Evolutionary conservation across 805 yeast species (phyloP).

Genomic region (Nakazawaea holstii): DNA sequence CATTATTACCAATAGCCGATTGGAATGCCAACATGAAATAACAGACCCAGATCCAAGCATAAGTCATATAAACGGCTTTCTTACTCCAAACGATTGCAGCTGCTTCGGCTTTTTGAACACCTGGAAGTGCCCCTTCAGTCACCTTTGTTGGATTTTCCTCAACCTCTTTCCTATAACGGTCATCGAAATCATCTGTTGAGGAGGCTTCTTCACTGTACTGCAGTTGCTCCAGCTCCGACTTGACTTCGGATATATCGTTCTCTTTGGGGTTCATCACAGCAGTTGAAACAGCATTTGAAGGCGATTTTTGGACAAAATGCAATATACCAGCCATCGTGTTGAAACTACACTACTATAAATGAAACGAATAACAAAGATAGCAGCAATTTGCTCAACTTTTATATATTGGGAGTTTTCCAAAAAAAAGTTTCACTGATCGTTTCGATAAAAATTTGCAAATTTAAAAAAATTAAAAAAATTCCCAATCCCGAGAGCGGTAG

Average conservation of each 20-base stretch:
- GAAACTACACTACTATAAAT: no score
- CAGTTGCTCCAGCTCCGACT: neutral
- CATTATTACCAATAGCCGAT: slow-evolving; percentile 19
- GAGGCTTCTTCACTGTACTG: neutral
- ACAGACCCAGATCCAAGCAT: slow-evolving; percentile 29
- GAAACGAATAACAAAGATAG: no score
- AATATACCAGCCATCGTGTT: neutral
- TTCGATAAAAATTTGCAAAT: no score
- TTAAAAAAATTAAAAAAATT: no score
- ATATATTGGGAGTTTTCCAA: no score
- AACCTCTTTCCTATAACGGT: neutral
- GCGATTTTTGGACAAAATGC: neutral
- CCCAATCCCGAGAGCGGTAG: no score
- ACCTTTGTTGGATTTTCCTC: slow-evolving; percentile 13
- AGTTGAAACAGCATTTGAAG: neutral
- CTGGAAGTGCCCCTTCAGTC: slow-evolving; percentile 20
- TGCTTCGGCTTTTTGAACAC: slow-evolving; percentile 26
- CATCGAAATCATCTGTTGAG: neutral
- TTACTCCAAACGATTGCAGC: slow-evolving; percentile 26
- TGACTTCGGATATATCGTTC: neutral
- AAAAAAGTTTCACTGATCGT: no score
- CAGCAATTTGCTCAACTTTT: no score
- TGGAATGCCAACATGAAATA: slow-evolving; percentile 29
- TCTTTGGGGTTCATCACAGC: neutral
- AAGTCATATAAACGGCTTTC: slow-evolving; percentile 20